phyloP scores from a whole-genome alignment of 2,329 filamentous ascomycete species.

The Byssothecium circinans region DNA sequence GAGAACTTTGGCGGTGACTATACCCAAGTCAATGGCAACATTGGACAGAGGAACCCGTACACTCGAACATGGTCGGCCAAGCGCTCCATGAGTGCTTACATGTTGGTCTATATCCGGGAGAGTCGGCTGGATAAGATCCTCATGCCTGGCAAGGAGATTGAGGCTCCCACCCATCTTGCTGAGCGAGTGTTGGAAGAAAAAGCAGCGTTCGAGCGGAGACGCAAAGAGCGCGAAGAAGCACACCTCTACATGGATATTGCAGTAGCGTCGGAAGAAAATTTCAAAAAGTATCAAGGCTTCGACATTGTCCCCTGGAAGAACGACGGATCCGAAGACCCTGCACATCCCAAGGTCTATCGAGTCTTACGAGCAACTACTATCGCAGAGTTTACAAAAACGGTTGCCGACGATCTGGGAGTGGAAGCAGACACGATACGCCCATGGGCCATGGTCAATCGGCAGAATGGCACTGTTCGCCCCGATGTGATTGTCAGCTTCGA shows the following conservation, averaged over 20 bases:
- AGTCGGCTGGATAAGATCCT: slow-evolving; percentile 81
- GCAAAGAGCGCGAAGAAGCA: slow-evolving; percentile 89
- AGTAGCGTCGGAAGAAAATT: slow-evolving; percentile 80
- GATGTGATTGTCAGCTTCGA: slow-evolving; percentile 82
- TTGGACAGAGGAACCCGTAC: slow-evolving; percentile 64
- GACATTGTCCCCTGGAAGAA: slow-evolving; percentile 68
- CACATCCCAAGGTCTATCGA: slow-evolving; percentile 72
- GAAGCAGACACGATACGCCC: slow-evolving; percentile 74
- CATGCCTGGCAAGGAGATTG: slow-evolving; percentile 70
- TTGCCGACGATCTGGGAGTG: slow-evolving; percentile 70
- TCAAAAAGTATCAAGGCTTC: slow-evolving; percentile 77
- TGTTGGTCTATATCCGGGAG: slow-evolving; percentile 96
- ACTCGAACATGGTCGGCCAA: slow-evolving; percentile 66
- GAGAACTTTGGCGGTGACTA: slow-evolving; percentile 97
- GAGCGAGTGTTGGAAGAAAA: slow-evolving; percentile 80
- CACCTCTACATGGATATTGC: slow-evolving; percentile 88
- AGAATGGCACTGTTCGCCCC: slow-evolving; percentile 93
- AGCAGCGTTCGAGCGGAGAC: slow-evolving; percentile 70
- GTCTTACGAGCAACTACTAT: slow-evolving; percentile 75
- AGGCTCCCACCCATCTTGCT: slow-evolving; percentile 81
- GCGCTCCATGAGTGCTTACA: slow-evolving; percentile 86
- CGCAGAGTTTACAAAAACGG: slow-evolving; percentile 68
- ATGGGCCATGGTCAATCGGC: slow-evolving; percentile 98
- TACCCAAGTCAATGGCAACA: slow-evolving; percentile 58
- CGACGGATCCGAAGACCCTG: slow-evolving; percentile 56